phyloP scores from a whole-genome alignment of 768 basidiomycete genomes.

The Collybia mongolica region DNA sequence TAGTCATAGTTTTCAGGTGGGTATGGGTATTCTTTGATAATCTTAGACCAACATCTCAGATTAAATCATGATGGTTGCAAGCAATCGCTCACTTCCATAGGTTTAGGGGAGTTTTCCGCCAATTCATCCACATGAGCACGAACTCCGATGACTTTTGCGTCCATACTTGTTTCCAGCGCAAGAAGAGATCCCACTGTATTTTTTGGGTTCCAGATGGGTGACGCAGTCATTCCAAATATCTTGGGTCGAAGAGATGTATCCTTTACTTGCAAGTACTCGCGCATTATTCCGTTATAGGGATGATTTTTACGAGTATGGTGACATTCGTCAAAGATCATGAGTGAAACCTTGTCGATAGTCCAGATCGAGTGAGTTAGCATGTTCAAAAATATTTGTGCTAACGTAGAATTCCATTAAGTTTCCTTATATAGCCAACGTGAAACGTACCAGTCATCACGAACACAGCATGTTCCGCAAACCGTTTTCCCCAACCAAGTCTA shows the following conservation, averaged over 20 bases:
- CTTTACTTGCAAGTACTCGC: conserved; percentile 54
- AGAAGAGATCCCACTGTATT: conserved; percentile 63
- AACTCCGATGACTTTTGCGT: conserved; percentile 76
- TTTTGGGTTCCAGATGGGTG: conserved; percentile 80
- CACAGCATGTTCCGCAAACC: conserved; percentile 66
- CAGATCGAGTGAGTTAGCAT: conserved; percentile 81
- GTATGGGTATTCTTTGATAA: conserved; percentile 54
- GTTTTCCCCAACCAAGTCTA: conserved; percentile 58
- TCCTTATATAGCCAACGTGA: background rate
- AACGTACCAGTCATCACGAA: conserved; percentile 80
- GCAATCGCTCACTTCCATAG: conserved; percentile 54
- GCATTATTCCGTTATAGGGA: conserved; percentile 77
- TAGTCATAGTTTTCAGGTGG: conserved; percentile 56
- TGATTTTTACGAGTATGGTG: conserved; percentile 78
- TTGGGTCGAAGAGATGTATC: conserved; percentile 55
- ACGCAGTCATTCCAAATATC: conserved; percentile 93
- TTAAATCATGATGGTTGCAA: background rate
- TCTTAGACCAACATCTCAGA: conserved; percentile 31
- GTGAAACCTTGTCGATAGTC: conserved; percentile 62
- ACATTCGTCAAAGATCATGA: conserved; percentile 82
- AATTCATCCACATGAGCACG: conserved; percentile 69
- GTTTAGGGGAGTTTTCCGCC: conserved; percentile 56
- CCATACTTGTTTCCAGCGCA: conserved; percentile 66
- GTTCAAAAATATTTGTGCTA: conserved; percentile 83
- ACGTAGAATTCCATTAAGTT: background rate